Percentiles rank a stretch among this genome's conserved stretches.
Evolutionary conservation across 768 basidiomycete genomes (phyloP).

Genomic region (Tylopilus subfusipes): DNA sequence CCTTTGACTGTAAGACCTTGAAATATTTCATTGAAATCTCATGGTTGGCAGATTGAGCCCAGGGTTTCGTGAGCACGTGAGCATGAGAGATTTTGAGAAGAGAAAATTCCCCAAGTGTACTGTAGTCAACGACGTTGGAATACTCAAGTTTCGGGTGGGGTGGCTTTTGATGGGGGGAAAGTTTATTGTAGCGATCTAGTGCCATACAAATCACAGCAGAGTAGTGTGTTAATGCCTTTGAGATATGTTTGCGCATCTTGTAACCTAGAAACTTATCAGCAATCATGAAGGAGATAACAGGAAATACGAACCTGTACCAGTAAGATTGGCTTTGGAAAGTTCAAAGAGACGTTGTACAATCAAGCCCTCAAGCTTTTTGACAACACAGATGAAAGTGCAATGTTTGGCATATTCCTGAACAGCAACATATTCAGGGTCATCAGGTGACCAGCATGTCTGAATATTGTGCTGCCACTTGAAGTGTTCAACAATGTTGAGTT

Average conservation of each 20-base stretch:
- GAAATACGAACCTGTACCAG: neutral
- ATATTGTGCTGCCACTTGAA: neutral
- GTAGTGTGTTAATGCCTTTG: neutral
- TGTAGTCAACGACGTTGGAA: neutral
- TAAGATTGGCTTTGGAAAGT: neutral
- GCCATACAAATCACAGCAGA: neutral
- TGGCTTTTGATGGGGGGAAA: neutral
- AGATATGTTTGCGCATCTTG: conserved; percentile 1
- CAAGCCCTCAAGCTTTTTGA: neutral
- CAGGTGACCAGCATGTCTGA: neutral
- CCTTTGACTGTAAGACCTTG: neutral
- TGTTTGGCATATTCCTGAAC: neutral
- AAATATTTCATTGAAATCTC: neutral
- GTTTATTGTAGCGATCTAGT: neutral
- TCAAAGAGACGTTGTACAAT: neutral
- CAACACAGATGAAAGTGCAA: neutral
- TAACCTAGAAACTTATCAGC: neutral
- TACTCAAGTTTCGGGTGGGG: neutral
- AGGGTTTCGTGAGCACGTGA: neutral
- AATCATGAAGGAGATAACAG: too few species aligned
- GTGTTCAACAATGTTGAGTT: neutral
- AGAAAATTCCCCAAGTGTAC: neutral
- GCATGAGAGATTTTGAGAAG: neutral
- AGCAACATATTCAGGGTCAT: neutral
- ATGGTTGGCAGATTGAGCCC: neutral